Evolutionary conservation across 2,329 filamentous ascomycete genomes (phyloP), one percentile per base, ranked within the genome.

Genomic region (Nannizziopsis arthrosporioides): DNA sequence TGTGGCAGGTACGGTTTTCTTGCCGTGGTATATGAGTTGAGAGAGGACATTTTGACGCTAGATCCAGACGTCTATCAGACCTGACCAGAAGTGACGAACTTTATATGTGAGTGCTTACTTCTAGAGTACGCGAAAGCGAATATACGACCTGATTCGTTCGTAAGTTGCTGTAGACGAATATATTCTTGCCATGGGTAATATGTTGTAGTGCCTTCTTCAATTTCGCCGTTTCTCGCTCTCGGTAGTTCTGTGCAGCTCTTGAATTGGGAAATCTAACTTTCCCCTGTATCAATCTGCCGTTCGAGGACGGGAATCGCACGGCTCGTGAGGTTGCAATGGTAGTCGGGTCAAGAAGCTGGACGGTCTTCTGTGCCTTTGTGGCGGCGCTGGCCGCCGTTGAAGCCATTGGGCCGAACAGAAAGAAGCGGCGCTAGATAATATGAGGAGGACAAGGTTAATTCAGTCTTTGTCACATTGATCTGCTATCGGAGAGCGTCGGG

Each of bases 121-220:
- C 68, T 40, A 81, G 61, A 45, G 71, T 68, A 45, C 74, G 71
- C 36, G 71, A 72, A 53, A 82, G 63, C 17, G 78, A 81, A 63
- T 82, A 82, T 47, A 82, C 66, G 54, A 81, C 74, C 63, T 82
- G 79, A 51, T 80, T 78, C 32, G 78, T 81, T 53, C 72, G 71
- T 55, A 77, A 67, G 61, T 82, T 73, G 57, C 72, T 71, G 64
- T 80, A 82, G 58, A 75, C 72, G 62, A 77, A 82, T 58, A 82
- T 79, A 62, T 78, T 72, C 57, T 74, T 69, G 51, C 78, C 78
- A 55, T 76, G 73, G 4, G 62, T 63, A 47, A 73, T 55, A 47
- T 69, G 66, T 47, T 68, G 66, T 51, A 74, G 60, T 27, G 72
- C 70, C 60, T 69, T 71, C 51, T 62, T 61, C 56, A 69, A 59